Evolutionary conservation across 441 rosid species (phyloP), one percentile per base, ranked within the genome.

Genomic region (Gossypium davidsonii): DNA sequence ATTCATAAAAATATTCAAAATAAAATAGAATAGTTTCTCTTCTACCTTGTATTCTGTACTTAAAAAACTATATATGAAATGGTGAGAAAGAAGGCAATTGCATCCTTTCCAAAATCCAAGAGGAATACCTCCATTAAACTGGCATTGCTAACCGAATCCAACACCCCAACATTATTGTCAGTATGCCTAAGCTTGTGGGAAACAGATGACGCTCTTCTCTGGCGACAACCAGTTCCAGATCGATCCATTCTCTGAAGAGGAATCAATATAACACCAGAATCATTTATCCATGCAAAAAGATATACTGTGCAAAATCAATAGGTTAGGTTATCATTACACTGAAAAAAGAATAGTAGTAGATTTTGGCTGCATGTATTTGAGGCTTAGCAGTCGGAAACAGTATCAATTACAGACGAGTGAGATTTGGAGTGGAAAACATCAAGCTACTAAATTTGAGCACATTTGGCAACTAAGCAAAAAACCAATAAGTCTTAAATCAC

Each of bases 111-210:
- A 37, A 6, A 7, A 66, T 55, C 31, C 64, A 58, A 58, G 11
- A 14, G 8, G 15, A 12, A 53, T 89, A 93, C 99, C 91, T 93
- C 98, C 98, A 95, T 93, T 62, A 95, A 83, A 83, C 96, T 88
- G 74, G 83, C 90, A 78, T 89, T 89, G 86, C 92, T 91, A 71
- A 85, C 64, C 49, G 92, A 92, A 78, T 90, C 97, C 72, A 85
- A 79, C 62, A 85, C 77, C 34, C 84, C 86, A 70, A 78, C 83
- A 80, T 68, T 81, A 58, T 80, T 79, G 65, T 90, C 98, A 46
- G 83, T 77, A 69, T 85, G 77, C 88, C 84, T 88, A 71, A 89
- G 91, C 88, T 74, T 90, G 46, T 88, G 93, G 53, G 85, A 82
- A 75, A 79, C 76, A 34, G 93, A 89, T 1, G 91, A 77, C 18